Evolutionary conservation across 2,329 filamentous ascomycete genomes (phyloP).

Genomic region (Epichloe baconii): DNA sequence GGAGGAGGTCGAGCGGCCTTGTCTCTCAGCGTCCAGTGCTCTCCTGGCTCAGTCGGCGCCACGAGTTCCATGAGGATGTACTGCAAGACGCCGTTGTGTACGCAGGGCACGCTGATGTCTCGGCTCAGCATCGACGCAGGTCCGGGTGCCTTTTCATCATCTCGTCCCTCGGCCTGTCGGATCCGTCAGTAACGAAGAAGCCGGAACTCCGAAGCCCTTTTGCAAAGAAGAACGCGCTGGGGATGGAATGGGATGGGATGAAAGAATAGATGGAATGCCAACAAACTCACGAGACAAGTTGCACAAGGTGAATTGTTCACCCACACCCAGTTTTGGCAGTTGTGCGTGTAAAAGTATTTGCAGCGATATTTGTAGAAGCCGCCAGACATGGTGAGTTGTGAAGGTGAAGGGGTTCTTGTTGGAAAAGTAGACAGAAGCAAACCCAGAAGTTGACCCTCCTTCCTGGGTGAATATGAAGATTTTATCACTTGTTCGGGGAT

Average conservation of each 20-base stretch:
- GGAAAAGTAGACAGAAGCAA: background rate
- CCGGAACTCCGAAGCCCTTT: background rate
- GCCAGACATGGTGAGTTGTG: slow-evolving; percentile 16
- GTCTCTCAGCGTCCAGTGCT: slow-evolving; percentile 24
- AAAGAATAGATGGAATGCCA: background rate
- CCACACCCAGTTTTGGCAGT: slow-evolving; percentile 42
- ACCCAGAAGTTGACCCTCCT: too few species aligned
- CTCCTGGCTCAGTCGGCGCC: slow-evolving; percentile 22
- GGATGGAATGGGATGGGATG: too few species aligned
- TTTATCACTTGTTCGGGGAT: background rate
- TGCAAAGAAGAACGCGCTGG: too few species aligned
- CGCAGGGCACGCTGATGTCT: slow-evolving; percentile 32
- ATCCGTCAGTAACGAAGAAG: background rate
- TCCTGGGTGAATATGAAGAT: too few species aligned
- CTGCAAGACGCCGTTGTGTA: slow-evolving; percentile 31
- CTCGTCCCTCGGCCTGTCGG: slow-evolving; percentile 35
- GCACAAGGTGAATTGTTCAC: slow-evolving; percentile 37
- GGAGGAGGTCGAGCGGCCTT: slow-evolving; percentile 4
- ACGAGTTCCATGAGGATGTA: slow-evolving; percentile 36
- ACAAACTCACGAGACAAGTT: slow-evolving; percentile 31
- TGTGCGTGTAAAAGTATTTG: slow-evolving; percentile 39
- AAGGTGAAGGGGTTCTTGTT: too few species aligned
- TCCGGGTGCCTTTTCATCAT: slow-evolving; percentile 22
- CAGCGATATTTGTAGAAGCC: slow-evolving; percentile 41
- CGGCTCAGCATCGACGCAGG: slow-evolving; percentile 18